phyloP scores from a whole-genome alignment of 2,329 filamentous ascomycete genomes.

The Penicillium thymicola region DNA sequence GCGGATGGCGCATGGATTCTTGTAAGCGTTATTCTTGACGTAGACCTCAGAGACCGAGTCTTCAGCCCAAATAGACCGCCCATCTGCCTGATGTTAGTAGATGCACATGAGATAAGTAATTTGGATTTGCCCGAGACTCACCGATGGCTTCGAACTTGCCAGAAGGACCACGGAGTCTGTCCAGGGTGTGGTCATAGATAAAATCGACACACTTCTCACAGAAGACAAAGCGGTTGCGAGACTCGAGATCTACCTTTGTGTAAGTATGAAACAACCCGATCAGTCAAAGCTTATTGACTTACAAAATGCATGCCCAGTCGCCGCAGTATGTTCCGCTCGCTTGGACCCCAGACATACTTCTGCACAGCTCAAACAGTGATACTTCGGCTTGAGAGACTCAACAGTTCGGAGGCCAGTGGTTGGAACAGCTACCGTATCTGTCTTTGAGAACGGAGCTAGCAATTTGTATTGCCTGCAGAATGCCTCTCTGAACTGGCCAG shows the following conservation, averaged over 20 bases:
- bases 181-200: constrained; percentile 42
- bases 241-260: constrained; percentile 37
- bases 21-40: constrained; percentile 72
- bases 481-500: constrained; percentile 35
- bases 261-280: constrained; percentile 4
- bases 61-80: constrained; percentile 38
- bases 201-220: constrained; percentile 43
- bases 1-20: constrained; percentile 78
- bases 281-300: constrained; percentile 13
- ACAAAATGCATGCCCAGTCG: constrained; percentile 44
- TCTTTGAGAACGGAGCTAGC: constrained; percentile 28
- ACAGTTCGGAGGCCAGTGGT: constrained; percentile 22
- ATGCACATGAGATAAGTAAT: not conserved
- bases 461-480: constrained; percentile 33
- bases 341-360: constrained; percentile 31
- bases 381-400: constrained; percentile 38
- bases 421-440: constrained; percentile 21
- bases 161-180: constrained; percentile 31
- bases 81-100: constrained; percentile 12
- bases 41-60: constrained; percentile 67
- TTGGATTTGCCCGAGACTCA: not conserved
- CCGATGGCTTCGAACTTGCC: constrained; percentile 16
- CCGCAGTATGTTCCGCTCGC: constrained; percentile 35
- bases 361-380: constrained; percentile 39
- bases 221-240: constrained; percentile 38